These are phyloP conservation scores for Gonapodya sp. DNA, from an alignment of 192 early-diverging fungal species.

Conservation along the genomic window DNA sequence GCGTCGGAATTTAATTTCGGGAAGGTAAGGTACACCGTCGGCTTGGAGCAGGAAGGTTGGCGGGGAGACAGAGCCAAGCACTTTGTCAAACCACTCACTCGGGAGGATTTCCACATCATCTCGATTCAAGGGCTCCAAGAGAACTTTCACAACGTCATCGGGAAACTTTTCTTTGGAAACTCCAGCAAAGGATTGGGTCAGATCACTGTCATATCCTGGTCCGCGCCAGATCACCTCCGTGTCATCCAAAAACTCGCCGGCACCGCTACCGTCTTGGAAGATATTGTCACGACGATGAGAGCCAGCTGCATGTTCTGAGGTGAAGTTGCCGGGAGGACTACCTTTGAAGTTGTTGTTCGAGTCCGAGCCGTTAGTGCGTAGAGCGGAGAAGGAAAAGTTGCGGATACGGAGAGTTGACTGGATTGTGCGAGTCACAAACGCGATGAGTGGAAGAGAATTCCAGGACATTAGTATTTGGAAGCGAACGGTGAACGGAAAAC, in stretches of 20 bases:
- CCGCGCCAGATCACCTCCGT: background rate
- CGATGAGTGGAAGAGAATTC: background rate
- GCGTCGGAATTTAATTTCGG: conserved; percentile 96
- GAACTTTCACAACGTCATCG: conserved; percentile 49
- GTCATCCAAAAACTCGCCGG: background rate
- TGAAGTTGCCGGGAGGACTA: background rate
- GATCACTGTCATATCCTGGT: background rate
- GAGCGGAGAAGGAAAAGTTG: background rate
- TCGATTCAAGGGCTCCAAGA: conserved; percentile 61
- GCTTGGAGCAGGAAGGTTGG: background rate
- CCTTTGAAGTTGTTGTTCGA: background rate
- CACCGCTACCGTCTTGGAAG: background rate
- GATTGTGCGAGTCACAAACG: background rate
- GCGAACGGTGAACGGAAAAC: too few relatives aligned
- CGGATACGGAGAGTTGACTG: background rate
- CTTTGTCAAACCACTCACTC: conserved; percentile 30
- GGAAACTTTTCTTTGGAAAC: conserved; percentile 67
- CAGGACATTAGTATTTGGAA: too few relatives aligned
- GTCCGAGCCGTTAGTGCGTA: background rate
- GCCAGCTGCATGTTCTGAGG: too few relatives aligned
- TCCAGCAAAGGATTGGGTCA: conserved; percentile 56
- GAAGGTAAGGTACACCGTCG: conserved; percentile 90
- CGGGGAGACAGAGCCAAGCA: background rate
- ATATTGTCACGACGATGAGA: background rate
- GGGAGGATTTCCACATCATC: conserved; percentile 89